Conservation (phyloP, 306 rosid species). For the Malus sieversii region DNA sequence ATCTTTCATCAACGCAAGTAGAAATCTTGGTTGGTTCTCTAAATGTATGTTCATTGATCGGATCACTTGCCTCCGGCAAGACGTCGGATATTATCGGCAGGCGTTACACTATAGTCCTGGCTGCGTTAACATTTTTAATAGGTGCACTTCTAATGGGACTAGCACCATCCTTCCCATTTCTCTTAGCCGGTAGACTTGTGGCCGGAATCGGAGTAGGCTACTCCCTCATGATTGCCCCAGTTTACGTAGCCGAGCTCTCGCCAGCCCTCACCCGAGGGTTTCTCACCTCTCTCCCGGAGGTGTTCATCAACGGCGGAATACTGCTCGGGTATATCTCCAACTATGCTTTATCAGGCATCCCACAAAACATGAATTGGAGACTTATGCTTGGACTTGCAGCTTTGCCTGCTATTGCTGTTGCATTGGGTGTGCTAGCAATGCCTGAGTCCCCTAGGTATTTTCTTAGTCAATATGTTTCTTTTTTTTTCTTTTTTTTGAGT, state of each 20-base stretch:
- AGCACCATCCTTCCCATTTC: constrained; percentile 47
- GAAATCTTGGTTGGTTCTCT: constrained; percentile 40
- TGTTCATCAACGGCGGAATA: constrained; percentile 72
- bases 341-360: constrained; percentile 40
- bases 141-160: constrained; percentile 71
- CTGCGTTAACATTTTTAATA: constrained; percentile 46
- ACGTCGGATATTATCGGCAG: constrained; percentile 34
- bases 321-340: constrained; percentile 59
- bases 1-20: constrained; percentile 19
- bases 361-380: constrained; percentile 46
- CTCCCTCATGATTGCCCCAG: constrained; percentile 71
- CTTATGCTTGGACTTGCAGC: constrained; percentile 71
- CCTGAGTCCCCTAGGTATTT: constrained; percentile 66
- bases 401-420: constrained; percentile 48
- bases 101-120: constrained; percentile 34
- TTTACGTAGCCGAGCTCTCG: constrained; percentile 67
- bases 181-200: constrained; percentile 46
- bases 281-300: constrained; percentile 82
- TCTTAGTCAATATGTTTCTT: too few relatives aligned
- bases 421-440: constrained; percentile 44
- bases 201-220: constrained; percentile 75
- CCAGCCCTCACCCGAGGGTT: constrained; percentile 61
- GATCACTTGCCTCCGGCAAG: constrained; percentile 33
- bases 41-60: constrained; percentile 32
- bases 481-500: too few relatives aligned